phyloP scores from a whole-genome alignment of 2,329 filamentous ascomycete species.

The Talaromyces sp. region DNA sequence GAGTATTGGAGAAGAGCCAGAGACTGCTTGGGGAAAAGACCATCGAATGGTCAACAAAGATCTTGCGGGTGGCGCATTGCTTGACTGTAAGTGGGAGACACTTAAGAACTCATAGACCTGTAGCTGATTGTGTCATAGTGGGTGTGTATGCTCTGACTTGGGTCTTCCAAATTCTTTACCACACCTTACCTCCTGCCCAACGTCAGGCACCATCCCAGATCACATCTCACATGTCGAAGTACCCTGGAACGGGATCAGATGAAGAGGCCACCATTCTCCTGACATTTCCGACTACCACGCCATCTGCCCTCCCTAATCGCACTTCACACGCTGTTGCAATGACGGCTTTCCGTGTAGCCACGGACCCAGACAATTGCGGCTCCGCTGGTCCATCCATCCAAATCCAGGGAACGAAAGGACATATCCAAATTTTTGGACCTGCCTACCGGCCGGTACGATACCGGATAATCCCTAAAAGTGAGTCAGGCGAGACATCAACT shows the following conservation, averaged over 20 bases:
- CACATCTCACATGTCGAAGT: background rate
- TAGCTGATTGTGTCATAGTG: background rate
- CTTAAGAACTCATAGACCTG: background rate
- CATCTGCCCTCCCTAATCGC: background rate
- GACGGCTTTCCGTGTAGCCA: background rate
- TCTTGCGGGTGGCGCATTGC: slow-evolving; percentile 3
- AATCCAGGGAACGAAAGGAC: slow-evolving; percentile 1
- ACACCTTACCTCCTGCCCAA: background rate
- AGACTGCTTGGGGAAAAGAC: background rate
- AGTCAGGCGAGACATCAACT: background rate
- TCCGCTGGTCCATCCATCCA: background rate
- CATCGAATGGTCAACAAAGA: slow-evolving; percentile 4
- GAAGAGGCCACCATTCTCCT: background rate
- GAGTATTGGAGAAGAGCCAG: background rate
- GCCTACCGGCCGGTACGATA: background rate
- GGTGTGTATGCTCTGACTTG: slow-evolving; percentile 2
- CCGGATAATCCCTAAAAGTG: background rate
- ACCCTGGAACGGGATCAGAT: background rate
- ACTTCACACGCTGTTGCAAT: background rate
- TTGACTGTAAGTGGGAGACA: background rate
- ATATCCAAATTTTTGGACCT: slow-evolving; percentile 2
- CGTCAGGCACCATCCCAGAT: background rate
- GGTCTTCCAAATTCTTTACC: background rate
- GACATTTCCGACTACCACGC: background rate
- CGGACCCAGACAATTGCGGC: background rate